Conservation (phyloP, 1,284 basidiomycete genomes). For the Fomitopsis pinicola region DNA sequence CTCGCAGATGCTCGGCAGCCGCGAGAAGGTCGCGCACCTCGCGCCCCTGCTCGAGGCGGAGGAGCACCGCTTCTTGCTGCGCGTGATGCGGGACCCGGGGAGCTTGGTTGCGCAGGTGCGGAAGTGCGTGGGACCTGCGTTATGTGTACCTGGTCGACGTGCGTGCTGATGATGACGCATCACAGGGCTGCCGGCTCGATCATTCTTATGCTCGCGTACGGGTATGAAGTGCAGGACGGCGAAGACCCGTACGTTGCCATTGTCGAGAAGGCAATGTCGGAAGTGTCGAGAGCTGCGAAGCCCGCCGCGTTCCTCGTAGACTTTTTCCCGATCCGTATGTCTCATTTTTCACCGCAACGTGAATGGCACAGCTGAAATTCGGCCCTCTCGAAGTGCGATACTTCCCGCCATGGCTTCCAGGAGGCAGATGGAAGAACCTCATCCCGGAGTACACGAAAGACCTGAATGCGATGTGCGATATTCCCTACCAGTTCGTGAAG, state of each 20-base stretch:
- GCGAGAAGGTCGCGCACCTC: constrained; percentile 44
- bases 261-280: constrained; percentile 24
- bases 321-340: constrained; percentile 18
- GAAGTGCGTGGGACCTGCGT: constrained; percentile 36
- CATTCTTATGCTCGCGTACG: constrained; percentile 27
- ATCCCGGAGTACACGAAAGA: constrained; percentile 16
- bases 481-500: constrained; percentile 23
- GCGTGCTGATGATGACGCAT: background rate
- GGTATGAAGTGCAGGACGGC: constrained; percentile 22
- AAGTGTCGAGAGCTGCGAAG: constrained; percentile 20
- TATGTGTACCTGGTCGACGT: background rate
- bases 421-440: constrained; percentile 23
- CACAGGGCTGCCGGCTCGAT: constrained; percentile 25
- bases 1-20: constrained; percentile 53
- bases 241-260: constrained; percentile 23
- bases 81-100: constrained; percentile 49
- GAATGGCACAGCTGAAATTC: background rate
- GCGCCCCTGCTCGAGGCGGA: constrained; percentile 47
- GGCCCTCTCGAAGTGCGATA: constrained; percentile 18
- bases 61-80: constrained; percentile 51
- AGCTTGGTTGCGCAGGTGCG: constrained; percentile 52
- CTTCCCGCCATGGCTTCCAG: constrained; percentile 28
- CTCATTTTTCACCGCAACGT: background rate
- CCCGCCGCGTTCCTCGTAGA: constrained; percentile 29
- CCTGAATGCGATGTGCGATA: constrained; percentile 20